phyloP scores from a whole-genome alignment of 23 red algal species.

The Porphyridium purpureum region DNA sequence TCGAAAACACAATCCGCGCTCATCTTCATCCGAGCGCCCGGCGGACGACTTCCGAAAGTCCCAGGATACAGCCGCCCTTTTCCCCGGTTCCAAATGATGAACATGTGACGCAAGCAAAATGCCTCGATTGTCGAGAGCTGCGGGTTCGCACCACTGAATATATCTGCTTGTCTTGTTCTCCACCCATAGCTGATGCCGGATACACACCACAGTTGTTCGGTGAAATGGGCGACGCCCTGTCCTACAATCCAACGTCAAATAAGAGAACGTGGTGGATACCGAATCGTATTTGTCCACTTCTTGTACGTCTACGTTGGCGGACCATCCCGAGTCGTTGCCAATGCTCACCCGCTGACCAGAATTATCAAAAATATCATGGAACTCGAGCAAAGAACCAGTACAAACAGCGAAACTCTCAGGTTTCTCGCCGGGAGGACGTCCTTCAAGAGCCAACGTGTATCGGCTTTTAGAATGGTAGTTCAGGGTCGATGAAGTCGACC shows the following conservation, averaged over 20 bases:
- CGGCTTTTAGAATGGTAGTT: too few species aligned
- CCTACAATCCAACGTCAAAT: too few species aligned
- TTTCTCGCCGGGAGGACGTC: constrained; percentile 12
- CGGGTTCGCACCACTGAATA: constrained; percentile 68
- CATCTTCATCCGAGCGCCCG: too few species aligned
- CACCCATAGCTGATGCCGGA: constrained; percentile 55
- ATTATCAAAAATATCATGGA: too few species aligned
- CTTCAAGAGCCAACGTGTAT: constrained; percentile 18
- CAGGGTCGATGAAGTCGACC: too few species aligned
- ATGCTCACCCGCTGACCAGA: too few species aligned
- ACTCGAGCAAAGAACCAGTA: too few species aligned
- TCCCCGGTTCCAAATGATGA: constrained; percentile 23
- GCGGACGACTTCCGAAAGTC: constrained; percentile 17
- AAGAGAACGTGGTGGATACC: too few species aligned
- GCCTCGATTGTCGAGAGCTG: constrained; percentile 17
- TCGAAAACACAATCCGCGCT: constrained; percentile 13
- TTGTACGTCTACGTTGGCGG: too few species aligned
- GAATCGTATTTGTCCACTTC: too few species aligned
- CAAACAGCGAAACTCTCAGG: too few species aligned
- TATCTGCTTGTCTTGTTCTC: constrained; percentile 36
- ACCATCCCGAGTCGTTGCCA: too few species aligned
- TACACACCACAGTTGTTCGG: constrained; percentile 27
- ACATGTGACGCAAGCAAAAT: constrained; percentile 16
- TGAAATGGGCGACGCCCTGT: constrained; percentile 19
- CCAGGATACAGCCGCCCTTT: constrained; percentile 42